A percentile compares a stretch with the other conserved stretches of the same genome.
phyloP scores from a whole-genome alignment of 2,329 filamentous ascomycete genomes.

The Aspergillus terreus region DNA sequence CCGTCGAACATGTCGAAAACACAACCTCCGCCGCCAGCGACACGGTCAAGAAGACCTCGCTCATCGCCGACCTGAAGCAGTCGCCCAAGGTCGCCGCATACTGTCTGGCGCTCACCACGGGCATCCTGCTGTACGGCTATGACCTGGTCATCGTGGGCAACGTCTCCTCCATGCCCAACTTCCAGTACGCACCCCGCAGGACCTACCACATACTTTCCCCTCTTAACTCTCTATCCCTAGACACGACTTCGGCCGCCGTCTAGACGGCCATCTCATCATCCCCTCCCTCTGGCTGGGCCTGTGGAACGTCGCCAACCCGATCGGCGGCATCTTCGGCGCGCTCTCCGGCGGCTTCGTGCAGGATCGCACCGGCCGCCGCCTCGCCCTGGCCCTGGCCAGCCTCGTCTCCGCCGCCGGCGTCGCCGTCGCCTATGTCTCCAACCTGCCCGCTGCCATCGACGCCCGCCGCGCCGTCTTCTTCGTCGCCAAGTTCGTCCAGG shows the following conservation, averaged over 20 bases:
- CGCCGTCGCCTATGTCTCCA: conserved; percentile 32
- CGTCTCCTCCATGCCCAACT: conserved; percentile 19
- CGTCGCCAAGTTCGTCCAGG: conserved; percentile 46
- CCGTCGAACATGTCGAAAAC: neutral
- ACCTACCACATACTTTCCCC: neutral
- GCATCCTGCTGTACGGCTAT: conserved; percentile 31
- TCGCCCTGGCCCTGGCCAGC: conserved; percentile 34
- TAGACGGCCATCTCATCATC: conserved; percentile 32
- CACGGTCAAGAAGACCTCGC: neutral
- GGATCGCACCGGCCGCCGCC: conserved; percentile 39
- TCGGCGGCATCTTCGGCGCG: conserved; percentile 40
- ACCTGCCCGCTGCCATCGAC: conserved; percentile 25
- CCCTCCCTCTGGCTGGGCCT: conserved; percentile 45
- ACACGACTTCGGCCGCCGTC: conserved; percentile 30
- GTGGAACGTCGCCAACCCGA: conserved; percentile 41
- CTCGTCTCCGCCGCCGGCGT: conserved; percentile 37
- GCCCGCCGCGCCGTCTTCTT: conserved; percentile 40
- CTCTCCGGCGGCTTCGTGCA: conserved; percentile 38
- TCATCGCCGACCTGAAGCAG: conserved; percentile 3
- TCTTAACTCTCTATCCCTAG: conserved; percentile 7
- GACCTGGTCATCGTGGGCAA: conserved; percentile 31
- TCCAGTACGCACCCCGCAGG: conserved; percentile 10
- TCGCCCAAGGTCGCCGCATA: conserved; percentile 12
- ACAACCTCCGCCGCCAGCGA: neutral
- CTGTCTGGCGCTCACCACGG: conserved; percentile 15